Conservation (phyloP, 768 basidiomycete genomes). For the Fomitopsis pulvina region DNA sequence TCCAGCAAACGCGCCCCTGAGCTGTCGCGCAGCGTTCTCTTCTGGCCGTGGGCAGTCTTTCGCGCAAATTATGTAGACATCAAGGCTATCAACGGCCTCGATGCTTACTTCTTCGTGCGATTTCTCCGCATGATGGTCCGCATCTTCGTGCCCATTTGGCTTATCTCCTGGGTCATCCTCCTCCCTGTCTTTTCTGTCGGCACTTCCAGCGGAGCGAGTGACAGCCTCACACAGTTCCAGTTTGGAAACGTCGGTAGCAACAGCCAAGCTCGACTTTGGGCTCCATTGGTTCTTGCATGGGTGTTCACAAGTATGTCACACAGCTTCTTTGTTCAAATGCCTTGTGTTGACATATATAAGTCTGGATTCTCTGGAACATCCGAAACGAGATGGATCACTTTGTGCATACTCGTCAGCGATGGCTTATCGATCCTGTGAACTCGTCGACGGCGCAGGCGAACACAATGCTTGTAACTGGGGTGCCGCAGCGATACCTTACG, state of each 20-base stretch:
- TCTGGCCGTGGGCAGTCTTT: slow-evolving; percentile 65
- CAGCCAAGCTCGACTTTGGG: slow-evolving; percentile 58
- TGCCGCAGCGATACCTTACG: slow-evolving; percentile 73
- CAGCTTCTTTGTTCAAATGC: background rate
- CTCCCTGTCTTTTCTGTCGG: slow-evolving; percentile 65
- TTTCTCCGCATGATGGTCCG: slow-evolving; percentile 82
- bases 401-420: slow-evolving; percentile 70
- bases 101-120: slow-evolving; percentile 91
- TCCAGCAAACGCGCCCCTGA: slow-evolving; percentile 44
- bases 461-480: slow-evolving; percentile 86
- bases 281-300: slow-evolving; percentile 73
- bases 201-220: slow-evolving; percentile 37
- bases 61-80: slow-evolving; percentile 56
- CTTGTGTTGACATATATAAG: slow-evolving; percentile 27
- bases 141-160: slow-evolving; percentile 86
- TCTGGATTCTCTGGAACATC: slow-evolving; percentile 84
- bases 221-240: slow-evolving; percentile 63
- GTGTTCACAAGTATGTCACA: slow-evolving; percentile 73
- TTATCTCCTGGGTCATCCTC: slow-evolving; percentile 81
- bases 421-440: slow-evolving; percentile 71
- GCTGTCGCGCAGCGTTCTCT: slow-evolving; percentile 42
- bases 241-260: slow-evolving; percentile 67
- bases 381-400: slow-evolving; percentile 76
- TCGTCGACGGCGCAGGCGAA: slow-evolving; percentile 79
- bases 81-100: slow-evolving; percentile 68